Conservation (phyloP, 2,329 filamentous ascomycete species). For the Aspergillus nomiae region DNA sequence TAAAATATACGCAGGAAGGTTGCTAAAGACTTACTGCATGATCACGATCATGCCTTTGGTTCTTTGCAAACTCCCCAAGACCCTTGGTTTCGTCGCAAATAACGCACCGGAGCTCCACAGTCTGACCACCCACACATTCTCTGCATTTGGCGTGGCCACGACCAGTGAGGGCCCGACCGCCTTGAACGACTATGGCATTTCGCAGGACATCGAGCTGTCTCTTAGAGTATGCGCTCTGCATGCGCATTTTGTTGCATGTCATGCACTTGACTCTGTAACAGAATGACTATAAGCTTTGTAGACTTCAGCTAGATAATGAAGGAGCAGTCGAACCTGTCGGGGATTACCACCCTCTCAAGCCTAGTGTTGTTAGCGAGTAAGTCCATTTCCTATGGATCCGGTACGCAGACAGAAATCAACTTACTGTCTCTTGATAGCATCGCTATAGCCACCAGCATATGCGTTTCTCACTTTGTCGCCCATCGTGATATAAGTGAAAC, state of each 20-base stretch:
- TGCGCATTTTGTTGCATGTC: constrained; percentile 47
- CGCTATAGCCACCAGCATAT: constrained; percentile 29
- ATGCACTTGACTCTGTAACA: constrained; percentile 49
- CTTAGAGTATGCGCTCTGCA: constrained; percentile 46
- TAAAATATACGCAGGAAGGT: neutral
- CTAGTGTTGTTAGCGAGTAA: constrained; percentile 16
- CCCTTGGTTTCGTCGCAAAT: constrained; percentile 51
- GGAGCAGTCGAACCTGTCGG: constrained; percentile 29
- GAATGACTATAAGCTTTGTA: constrained; percentile 5
- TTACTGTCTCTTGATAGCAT: constrained; percentile 25
- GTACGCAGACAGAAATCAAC: constrained; percentile 1
- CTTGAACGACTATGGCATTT: constrained; percentile 24
- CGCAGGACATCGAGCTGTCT: constrained; percentile 46
- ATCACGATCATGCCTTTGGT: constrained; percentile 49
- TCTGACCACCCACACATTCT: constrained; percentile 45
- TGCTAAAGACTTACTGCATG: constrained; percentile 42
- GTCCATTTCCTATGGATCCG: neutral
- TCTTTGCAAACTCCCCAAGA: constrained; percentile 53
- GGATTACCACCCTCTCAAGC: constrained; percentile 29
- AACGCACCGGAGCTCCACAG: constrained; percentile 51
- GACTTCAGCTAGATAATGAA: neutral
- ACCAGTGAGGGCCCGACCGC: constrained; percentile 15
- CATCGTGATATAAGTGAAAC: neutral
- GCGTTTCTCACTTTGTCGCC: constrained; percentile 15
- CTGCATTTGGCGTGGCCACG: constrained; percentile 43